Conservation (phyloP, 139 green algal species). For the Volvox africanus region DNA sequence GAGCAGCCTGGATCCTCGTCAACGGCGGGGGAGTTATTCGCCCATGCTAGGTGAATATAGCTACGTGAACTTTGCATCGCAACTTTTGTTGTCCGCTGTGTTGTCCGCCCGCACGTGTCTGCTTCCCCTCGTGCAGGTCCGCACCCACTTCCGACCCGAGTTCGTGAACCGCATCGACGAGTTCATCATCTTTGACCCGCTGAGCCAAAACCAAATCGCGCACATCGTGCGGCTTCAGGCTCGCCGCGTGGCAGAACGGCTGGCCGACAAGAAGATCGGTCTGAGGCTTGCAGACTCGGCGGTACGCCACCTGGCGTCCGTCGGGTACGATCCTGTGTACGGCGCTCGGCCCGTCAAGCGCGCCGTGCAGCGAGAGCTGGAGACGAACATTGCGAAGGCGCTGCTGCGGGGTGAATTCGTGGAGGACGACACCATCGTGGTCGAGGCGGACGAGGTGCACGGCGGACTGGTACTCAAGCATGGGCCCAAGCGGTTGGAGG, state of each 20-base stretch:
- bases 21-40: no score
- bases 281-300: slow-evolving; percentile 83
- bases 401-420: slow-evolving; percentile 71
- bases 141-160: slow-evolving; percentile 95
- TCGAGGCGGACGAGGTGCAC: slow-evolving; percentile 55
- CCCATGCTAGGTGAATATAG: no score
- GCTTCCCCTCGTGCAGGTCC: slow-evolving; percentile 83
- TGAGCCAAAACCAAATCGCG: slow-evolving; percentile 88
- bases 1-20: no score
- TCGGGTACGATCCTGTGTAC: slow-evolving; percentile 92
- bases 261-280: slow-evolving; percentile 94
- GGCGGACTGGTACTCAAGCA: slow-evolving; percentile 51
- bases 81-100: no score
- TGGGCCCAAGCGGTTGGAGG: slow-evolving; percentile 32
- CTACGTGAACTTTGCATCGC: no score
- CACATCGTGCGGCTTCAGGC: slow-evolving; percentile 83
- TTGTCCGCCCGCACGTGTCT: slow-evolving; percentile 74
- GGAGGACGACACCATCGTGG: slow-evolving; percentile 65
- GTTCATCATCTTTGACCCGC: slow-evolving; percentile 98
- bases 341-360: slow-evolving; percentile 93
- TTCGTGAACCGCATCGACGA: slow-evolving; percentile 99
- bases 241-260: slow-evolving; percentile 73
- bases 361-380: slow-evolving; percentile 92
- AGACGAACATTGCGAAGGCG: slow-evolving; percentile 87
- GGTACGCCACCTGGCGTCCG: slow-evolving; percentile 80